Conservation (phyloP, 1,284 basidiomycete species). For the Trametes pubescens region DNA sequence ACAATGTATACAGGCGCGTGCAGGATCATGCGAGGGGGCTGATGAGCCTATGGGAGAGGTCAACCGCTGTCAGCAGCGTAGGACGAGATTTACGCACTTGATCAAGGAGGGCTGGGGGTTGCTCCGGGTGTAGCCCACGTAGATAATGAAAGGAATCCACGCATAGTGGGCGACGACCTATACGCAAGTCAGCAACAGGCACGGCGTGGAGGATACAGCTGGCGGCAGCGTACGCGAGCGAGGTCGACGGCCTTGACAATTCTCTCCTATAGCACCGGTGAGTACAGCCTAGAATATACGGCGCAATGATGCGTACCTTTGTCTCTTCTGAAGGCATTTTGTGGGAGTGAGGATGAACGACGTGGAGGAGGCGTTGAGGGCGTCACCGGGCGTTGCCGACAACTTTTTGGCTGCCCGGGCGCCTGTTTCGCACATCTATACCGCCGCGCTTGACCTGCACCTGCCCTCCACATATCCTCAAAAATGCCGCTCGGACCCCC, state of each 20-base stretch:
- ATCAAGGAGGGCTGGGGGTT: constrained; percentile 93
- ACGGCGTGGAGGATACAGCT: constrained; percentile 11
- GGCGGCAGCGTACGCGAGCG: constrained; percentile 67
- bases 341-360: constrained; percentile 39
- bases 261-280: constrained; percentile 63
- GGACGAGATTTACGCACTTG: constrained; percentile 66
- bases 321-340: constrained; percentile 87
- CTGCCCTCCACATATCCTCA: constrained; percentile 18
- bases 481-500: constrained; percentile 74
- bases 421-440: constrained; percentile 29
- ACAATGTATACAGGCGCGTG: constrained; percentile 36
- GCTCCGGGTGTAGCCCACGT: constrained; percentile 89
- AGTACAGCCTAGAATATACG: background rate
- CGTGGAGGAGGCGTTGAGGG: constrained; percentile 37
- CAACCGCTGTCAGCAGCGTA: constrained; percentile 16
- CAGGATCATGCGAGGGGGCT: constrained; percentile 81
- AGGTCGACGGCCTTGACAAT: constrained; percentile 82
- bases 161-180: constrained; percentile 90
- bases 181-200: constrained; percentile 6
- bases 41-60: constrained; percentile 72
- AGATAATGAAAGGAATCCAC: constrained; percentile 95
- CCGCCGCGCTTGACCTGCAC: constrained; percentile 30
- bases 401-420: constrained; percentile 42
- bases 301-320: constrained; percentile 59
- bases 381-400: constrained; percentile 44